phyloP scores from a whole-genome alignment of 805 yeast species.

The Candida sphagnicola region DNA sequence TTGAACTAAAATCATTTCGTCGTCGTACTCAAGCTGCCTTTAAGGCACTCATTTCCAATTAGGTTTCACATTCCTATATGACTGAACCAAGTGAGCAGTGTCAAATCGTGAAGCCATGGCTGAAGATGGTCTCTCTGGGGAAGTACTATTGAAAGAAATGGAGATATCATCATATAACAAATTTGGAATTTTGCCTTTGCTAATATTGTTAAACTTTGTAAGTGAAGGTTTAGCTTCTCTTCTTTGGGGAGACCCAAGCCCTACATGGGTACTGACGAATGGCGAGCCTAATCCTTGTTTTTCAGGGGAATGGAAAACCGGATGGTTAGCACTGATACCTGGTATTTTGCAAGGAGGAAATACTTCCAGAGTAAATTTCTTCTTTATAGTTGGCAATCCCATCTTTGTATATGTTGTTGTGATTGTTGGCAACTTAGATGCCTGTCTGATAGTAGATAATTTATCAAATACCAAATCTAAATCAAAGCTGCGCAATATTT shows the following conservation, averaged over 20 bases:
- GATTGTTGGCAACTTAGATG: conserved; percentile 25
- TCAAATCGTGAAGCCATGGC: conserved; percentile 33
- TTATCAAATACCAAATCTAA: conserved; percentile 1
- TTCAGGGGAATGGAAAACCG: conserved; percentile 26
- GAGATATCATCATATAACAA: conserved; percentile 3
- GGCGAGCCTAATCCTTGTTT: conserved; percentile 1
- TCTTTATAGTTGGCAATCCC: conserved; percentile 22
- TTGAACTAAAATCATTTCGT: background rate
- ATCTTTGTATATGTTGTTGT: conserved; percentile 13
- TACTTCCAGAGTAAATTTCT: conserved; percentile 9
- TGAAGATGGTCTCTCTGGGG: conserved; percentile 33
- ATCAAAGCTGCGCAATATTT: conserved; percentile 1
- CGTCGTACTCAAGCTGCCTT: background rate
- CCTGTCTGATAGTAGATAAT: conserved; percentile 1
- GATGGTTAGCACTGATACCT: conserved; percentile 25
- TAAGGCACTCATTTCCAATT: conserved; percentile 1
- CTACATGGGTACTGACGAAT: background rate
- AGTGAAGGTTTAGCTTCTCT: background rate
- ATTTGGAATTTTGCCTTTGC: conserved; percentile 1
- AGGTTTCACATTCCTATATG: conserved; percentile 12
- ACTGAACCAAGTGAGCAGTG: conserved; percentile 25
- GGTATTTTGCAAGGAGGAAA: conserved; percentile 21
- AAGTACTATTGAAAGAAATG: conserved; percentile 17
- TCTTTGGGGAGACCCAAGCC: background rate
- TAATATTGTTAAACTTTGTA: background rate